These are phyloP conservation scores for Cinchona pubescens DNA, from an alignment of 257 asterid genomes.

Conservation along the genomic window DNA sequence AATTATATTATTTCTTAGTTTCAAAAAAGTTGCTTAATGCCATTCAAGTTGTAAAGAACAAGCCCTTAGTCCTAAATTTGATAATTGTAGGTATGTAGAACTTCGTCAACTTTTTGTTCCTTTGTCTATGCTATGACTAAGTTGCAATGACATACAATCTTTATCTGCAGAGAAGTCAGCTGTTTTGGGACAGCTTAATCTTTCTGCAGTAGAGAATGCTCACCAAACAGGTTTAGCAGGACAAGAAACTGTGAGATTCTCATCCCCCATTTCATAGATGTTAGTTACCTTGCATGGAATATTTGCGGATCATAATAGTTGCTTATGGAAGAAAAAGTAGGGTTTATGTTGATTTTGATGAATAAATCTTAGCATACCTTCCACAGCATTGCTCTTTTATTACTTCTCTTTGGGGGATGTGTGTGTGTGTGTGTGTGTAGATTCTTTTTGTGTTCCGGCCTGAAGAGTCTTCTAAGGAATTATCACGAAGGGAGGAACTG, in stretches of 20 bases:
- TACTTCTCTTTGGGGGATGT: too few relatives aligned
- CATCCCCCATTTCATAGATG: slow-evolving; percentile 13
- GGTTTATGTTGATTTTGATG: neutral
- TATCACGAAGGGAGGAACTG: neutral
- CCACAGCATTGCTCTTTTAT: too few relatives aligned
- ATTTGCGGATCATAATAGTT: neutral
- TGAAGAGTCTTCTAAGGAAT: neutral
- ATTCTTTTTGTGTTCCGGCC: too few relatives aligned
- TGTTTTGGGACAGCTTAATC: slow-evolving; percentile 31
- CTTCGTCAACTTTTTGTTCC: neutral
- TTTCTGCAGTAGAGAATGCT: slow-evolving; percentile 36
- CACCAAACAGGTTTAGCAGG: slow-evolving; percentile 28
- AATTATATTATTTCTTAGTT: too few relatives aligned
- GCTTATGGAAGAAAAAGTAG: neutral
- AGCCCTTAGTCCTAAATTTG: neutral
- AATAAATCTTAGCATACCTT: too few relatives aligned
- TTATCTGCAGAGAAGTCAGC: slow-evolving; percentile 42
- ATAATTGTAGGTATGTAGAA: neutral
- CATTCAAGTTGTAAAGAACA: too few relatives aligned
- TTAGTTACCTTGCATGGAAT: neutral
- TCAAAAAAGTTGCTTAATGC: too few relatives aligned
- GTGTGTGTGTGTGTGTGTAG: too few relatives aligned
- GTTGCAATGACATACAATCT: neutral
- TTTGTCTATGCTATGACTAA: neutral
- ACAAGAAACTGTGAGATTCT: slow-evolving; percentile 55